Percentiles rank a stretch among this genome's conserved stretches.
Conservation (phyloP, 2,329 filamentous ascomycete genomes). For the Mycogone perniciosa region DNA sequence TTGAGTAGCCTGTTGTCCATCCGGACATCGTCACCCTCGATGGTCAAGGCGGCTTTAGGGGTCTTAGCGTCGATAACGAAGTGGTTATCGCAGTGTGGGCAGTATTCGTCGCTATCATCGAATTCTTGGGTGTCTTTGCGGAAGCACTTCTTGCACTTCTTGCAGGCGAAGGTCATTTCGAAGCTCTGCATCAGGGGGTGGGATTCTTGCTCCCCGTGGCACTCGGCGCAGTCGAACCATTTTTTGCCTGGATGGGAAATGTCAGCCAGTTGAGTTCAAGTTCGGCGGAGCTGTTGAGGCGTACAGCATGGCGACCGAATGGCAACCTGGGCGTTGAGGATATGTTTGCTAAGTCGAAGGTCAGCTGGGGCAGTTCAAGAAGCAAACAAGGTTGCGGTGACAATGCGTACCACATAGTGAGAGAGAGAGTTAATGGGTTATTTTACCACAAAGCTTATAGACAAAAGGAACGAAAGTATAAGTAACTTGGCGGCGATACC, state of each 20-base stretch:
- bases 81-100: constrained; percentile 98
- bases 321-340: constrained; percentile 94
- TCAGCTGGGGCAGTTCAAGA: background rate
- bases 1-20: constrained; percentile 86
- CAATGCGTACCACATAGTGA: constrained; percentile 10
- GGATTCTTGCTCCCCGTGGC: constrained; percentile 73
- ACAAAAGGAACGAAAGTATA: too few species aligned
- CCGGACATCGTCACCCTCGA: constrained; percentile 87
- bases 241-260: constrained; percentile 59
- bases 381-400: background rate
- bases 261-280: constrained; percentile 5
- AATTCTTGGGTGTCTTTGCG: constrained; percentile 89
- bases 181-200: constrained; percentile 70
- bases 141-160: constrained; percentile 98
- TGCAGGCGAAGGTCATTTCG: constrained; percentile 95
- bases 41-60: constrained; percentile 72
- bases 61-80: constrained; percentile 86
- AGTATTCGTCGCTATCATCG: constrained; percentile 97
- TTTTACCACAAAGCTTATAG: too few species aligned
- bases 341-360: constrained; percentile 67
- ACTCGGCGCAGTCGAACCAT: constrained; percentile 98
- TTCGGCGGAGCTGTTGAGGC: constrained; percentile 23
- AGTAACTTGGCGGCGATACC: too few species aligned
- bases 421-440: background rate
- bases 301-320: constrained; percentile 94